Base-by-base conservation (phyloP, 2,329 filamentous ascomycete species). In the Thermothelomyces thermophilus region DNA sequence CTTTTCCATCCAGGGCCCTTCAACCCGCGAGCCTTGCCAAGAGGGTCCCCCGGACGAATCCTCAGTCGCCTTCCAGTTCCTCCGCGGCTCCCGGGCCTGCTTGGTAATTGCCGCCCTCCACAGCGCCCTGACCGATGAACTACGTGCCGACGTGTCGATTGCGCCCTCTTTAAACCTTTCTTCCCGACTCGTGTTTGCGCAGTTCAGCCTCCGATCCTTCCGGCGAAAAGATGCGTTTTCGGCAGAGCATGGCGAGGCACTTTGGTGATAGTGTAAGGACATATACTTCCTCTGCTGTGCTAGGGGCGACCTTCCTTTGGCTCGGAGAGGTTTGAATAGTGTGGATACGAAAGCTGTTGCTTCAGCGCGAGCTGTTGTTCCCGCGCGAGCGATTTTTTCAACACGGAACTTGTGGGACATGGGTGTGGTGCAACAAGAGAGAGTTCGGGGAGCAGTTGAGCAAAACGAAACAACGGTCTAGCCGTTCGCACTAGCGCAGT, bases 191-290 rank as follows among this genome's bases (percentile, higher is more conserved):
- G 14, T 17, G 3, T 41, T 17, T 31, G 16, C 20, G 14, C n/a
- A 5, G 5, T 28, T 26, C 33, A 31, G 20, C 22, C 11, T 22
- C 37, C 24, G n/a, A n/a, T 13, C 10, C 37, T 46, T 48, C 35
- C 16, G 14, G 44, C 17, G 19, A 24, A 28, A 53, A 41, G 16
- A 61, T 61, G 59, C 58, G 55, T 14, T 59, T 61, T 46, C 52
- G 57, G 31, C 55, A 58, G 33, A 52, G 55, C 36, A 52, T 61
- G 49, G 54, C 56, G 19, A 56, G 53, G 47, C 58, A 56, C 22
- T 58, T 61, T 37, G 58, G 58, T 43, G 58, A 59, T 14, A 56
- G 41, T 41, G 59, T 61, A 56, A 60, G 59, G 14, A 40, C 16
- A 10, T 16, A 20, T 13, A 24, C 11, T 48, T 34, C 39, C 30